Conservation (phyloP, 75 land plant species). For the Pinus albicaulis region DNA sequence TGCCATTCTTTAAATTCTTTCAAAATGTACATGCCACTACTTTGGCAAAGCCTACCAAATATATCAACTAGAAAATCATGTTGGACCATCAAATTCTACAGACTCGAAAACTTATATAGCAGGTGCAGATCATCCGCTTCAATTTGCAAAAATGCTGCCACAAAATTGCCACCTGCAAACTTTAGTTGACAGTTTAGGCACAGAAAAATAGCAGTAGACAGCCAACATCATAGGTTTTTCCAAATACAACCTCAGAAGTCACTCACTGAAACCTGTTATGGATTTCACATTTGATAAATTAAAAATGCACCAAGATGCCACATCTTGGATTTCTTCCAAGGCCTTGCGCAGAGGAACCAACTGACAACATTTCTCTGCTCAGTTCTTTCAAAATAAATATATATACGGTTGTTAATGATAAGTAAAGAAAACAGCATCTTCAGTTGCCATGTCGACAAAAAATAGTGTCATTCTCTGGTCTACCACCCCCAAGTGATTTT, state of each 20-base stretch:
- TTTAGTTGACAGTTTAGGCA: constrained; percentile 7
- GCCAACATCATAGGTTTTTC: constrained; percentile 4
- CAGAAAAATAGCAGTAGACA: constrained; percentile 6
- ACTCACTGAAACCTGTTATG: not conserved
- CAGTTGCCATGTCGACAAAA: not conserved
- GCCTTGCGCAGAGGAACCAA: not conserved
- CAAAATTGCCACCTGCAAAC: constrained; percentile 16
- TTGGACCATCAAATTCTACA: constrained; percentile 3
- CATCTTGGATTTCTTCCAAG: not conserved
- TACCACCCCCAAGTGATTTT: not conserved
- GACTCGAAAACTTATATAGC: constrained; percentile 4
- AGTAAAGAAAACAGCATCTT: not conserved
- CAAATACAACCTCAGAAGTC: constrained; percentile 1
- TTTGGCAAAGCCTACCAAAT: constrained; percentile 11
- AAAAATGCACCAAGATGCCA: not conserved
- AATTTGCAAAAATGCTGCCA: constrained; percentile 4
- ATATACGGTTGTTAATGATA: not conserved
- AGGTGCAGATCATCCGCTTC: constrained; percentile 3
- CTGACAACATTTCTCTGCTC: constrained; percentile 1
- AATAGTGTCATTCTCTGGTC: not conserved
- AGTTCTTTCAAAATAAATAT: not conserved
- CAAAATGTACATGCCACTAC: constrained; percentile 10
- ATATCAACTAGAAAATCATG: not conserved
- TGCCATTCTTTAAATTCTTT: not conserved
- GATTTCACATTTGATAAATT: not conserved